phyloP scores from a whole-genome alignment of 164 flowering plant species.

The Protea cynaroides region DNA sequence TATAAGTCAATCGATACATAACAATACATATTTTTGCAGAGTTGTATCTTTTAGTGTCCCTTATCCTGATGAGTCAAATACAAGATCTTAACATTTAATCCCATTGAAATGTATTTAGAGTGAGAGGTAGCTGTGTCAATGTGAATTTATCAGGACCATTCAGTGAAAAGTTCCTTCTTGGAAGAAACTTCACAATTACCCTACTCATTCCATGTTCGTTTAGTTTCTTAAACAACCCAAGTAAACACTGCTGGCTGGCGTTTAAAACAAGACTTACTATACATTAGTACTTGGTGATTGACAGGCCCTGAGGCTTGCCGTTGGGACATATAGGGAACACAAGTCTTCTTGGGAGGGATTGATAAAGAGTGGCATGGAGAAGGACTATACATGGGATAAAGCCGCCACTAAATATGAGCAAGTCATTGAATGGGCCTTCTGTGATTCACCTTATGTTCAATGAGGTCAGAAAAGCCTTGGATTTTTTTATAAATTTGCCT shows the following conservation, averaged over 20 bases:
- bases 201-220: no score
- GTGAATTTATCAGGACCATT: no score
- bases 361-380: conserved; percentile 85
- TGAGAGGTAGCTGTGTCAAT: no score
- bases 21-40: no score
- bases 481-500: background rate
- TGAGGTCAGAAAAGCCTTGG: conserved; percentile 12
- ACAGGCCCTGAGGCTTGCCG: conserved; percentile 65
- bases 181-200: no score
- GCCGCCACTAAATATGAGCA: conserved; percentile 84
- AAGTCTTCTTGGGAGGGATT: conserved; percentile 80
- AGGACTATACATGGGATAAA: conserved; percentile 73
- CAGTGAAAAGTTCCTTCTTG: no score
- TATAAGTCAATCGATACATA: background rate
- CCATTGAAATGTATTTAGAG: no score
- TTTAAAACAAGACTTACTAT: background rate
- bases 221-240: no score
- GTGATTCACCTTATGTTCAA: conserved; percentile 61
- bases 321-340: conserved; percentile 61
- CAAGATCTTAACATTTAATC: background rate
- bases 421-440: conserved; percentile 73
- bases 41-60: no score
- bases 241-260: no score
- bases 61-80: background rate
- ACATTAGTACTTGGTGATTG: background rate